phyloP scores from a whole-genome alignment of 768 basidiomycete species.

The Mycena polygramma region DNA sequence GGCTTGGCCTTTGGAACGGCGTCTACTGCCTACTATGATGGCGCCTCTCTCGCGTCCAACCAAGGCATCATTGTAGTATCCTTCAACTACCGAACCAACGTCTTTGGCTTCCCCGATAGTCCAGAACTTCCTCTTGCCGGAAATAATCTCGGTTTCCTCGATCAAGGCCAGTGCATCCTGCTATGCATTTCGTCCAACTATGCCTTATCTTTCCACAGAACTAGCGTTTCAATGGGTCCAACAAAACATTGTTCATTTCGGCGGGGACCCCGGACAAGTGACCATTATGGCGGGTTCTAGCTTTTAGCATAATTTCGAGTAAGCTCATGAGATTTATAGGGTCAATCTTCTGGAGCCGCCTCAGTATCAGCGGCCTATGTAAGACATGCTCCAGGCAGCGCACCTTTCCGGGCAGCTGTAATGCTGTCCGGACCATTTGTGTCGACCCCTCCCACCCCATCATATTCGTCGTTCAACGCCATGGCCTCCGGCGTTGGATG shows the following conservation, averaged over 20 bases:
- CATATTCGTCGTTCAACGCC: conserved; percentile 18
- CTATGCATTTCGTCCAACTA: no score
- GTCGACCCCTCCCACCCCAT: not conserved
- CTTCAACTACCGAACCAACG: not conserved
- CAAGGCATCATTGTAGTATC: conserved; percentile 11
- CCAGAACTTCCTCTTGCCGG: not conserved
- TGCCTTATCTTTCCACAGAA: not conserved
- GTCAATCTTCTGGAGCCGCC: conserved; percentile 15
- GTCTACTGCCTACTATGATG: conserved; percentile 2
- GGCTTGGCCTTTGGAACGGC: conserved; percentile 6
- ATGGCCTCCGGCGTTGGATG: conserved; percentile 35
- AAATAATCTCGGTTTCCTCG: not conserved
- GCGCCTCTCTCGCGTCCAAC: conserved; percentile 9
- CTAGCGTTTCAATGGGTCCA: conserved; percentile 16
- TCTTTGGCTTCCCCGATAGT: not conserved
- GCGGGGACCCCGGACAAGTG: conserved; percentile 11
- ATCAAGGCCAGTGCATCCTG: not conserved
- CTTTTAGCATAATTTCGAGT: not conserved
- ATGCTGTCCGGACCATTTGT: conserved; percentile 16
- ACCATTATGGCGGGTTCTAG: conserved; percentile 6
- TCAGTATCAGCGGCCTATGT: conserved; percentile 15
- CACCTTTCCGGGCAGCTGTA: conserved; percentile 24
- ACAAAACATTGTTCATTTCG: conserved; percentile 7
- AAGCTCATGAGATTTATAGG: not conserved
- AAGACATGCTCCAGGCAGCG: not conserved